Conservation (phyloP, 177 flowering plant species). For the Vitis hybrid region DNA sequence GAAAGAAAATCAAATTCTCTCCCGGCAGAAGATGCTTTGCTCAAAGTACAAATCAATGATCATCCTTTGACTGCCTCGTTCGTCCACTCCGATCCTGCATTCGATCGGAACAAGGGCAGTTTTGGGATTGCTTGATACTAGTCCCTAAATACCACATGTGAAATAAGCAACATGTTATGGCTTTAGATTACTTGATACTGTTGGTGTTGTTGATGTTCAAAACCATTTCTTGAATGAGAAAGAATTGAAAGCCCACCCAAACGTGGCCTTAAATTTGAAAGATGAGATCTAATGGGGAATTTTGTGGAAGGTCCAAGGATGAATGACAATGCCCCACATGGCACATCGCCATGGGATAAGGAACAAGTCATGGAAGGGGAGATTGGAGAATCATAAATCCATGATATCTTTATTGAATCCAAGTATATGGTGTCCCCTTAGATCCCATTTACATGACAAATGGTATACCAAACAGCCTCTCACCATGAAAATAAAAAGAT, state of each 20-base stretch:
- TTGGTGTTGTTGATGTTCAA: no score
- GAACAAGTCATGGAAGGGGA: conserved; percentile 2
- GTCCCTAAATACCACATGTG: no score
- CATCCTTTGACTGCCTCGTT: conserved; percentile 41
- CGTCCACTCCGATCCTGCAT: conserved; percentile 1
- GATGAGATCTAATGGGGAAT: no score
- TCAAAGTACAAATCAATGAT: conserved; percentile 26
- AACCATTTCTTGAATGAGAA: no score
- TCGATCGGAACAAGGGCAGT: not conserved
- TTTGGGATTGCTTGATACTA: no score
- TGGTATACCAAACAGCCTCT: conserved; percentile 4
- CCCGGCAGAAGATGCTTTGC: conserved; percentile 20
- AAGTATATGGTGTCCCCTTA: conserved; percentile 23
- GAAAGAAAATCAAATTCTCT: conserved; percentile 9
- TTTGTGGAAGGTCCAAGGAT: no score
- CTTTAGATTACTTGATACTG: no score
- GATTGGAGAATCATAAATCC: conserved; percentile 26
- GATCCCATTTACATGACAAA: conserved; percentile 18
- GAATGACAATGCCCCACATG: not conserved
- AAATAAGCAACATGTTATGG: no score
- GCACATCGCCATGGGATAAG: conserved; percentile 11
- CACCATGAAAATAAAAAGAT: no score
- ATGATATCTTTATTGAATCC: conserved; percentile 27
- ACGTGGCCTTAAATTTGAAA: no score
- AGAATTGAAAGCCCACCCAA: no score